Evolutionary conservation across 768 basidiomycete genomes (phyloP), one percentile per base, ranked within the genome.

Genomic region (Rhodocollybia butyracea): DNA sequence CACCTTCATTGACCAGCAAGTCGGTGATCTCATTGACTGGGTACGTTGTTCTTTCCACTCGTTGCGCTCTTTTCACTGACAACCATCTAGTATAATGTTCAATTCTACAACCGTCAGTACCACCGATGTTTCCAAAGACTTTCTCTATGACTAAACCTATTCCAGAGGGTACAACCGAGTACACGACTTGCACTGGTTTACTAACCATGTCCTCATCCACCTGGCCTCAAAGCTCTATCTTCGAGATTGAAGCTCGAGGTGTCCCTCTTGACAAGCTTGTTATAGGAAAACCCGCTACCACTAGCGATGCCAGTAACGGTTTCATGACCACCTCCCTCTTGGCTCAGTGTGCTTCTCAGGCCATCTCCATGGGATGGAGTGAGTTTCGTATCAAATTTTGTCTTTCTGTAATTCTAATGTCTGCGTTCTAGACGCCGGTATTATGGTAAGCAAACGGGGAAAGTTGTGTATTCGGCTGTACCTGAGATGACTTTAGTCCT

Each of bases 261-360:
- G 74, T 84, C 2, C 55, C 66, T 2, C 61, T 77, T 13, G 60
- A 77, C 65, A 85, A 85, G 66, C 68, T 85, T 34, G 76, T 85
- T 57, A 79, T 86, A 55, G 83, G 83, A 15, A 86, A 86, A 64
- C 84, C 83, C 0, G 77, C 74, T 0, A 61, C 69, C 0, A 59
- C 59, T 8, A 47, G 56, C 1, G 74, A 73, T 34, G 78, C 79
- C 0, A 66, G 29, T 51, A 81, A 76, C 47, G 76, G 76, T 3
- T 81, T 73, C 24, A 64, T 67, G 54, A 36, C 45, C 13, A 21
- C 64, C 17, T 48, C 59, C 2, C 59, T 57, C 4, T 39, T 67
- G 10, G 66, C 63, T n/a, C 15, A 11, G 12, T 46, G 45, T n/a
- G 24, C 29, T 24, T 5, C 22, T n/a, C 22, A 26, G 45, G 45